Base-by-base conservation (phyloP, 2,329 filamentous ascomycete species). In the Aspergillus fischeri region DNA sequence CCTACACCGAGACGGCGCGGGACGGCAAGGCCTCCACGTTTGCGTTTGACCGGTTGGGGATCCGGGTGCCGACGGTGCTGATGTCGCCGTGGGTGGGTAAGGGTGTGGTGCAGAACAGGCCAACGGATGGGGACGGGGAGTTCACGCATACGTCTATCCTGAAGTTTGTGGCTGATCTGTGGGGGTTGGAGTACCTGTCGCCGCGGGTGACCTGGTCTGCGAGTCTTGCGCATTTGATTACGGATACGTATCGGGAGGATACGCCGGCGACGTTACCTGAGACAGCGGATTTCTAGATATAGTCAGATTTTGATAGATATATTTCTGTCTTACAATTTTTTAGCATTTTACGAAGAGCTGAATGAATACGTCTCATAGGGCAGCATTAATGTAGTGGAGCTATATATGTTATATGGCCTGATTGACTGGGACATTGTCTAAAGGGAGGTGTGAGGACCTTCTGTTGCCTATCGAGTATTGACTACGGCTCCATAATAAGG, bases 91-190 rank as follows among this genome's bases (percentile, higher is more conserved):
- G 77, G 78, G 76, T 80, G 1, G 65, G 62, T 3, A 72, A 75
- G 57, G 78, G 73, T 0, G 20, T 70, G 1, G 69, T 80, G 7
- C 77, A 80, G 65, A 70, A 73, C 17, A 65, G 68, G 52, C 75
- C 73, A 7, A 54, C 32, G 17, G 74, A 77, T 53, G 63, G 70
- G 8, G 65, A 67, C 2, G 74, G 73, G 21, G 73, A 77, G 38
- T 81, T 79, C 63, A 75, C 73, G 3, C 76, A 78, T 53, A 78
- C 77, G 3, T 76, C 73, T 3, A 76, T 80, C 50, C 66, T 80
- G 10, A 73, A 72, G 55, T 76, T 74, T 25, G 62, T 80, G 25
- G 69, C 73, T 27, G 71, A 78, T 51, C 71, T 80, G 21, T 80
- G 76, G 73, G 74, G 67, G 41, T 65, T 78, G 63, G 73, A 70